Evolutionary conservation across 352 stramenopile species (phyloP), one percentile per base, ranked within the genome.

Genomic region (Pythium utonaiense): DNA sequence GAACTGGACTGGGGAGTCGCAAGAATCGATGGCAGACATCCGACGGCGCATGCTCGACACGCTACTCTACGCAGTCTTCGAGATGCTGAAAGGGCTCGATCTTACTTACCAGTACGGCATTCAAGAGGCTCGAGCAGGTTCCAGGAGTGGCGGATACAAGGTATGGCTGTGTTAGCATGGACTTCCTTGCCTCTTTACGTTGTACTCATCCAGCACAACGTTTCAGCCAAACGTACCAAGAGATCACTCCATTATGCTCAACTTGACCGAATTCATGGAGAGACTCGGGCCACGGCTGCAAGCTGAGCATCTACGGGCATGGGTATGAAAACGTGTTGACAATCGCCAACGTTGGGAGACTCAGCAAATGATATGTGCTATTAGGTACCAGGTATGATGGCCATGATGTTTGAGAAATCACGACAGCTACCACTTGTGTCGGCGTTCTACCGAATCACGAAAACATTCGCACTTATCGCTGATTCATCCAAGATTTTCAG

Each of bases 171-270:
- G 5, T n/a, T 44, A n/a, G 33, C 33, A 40, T 40, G 9, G 28
- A 33, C 5, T 33, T 10, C 28, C 28, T 10, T 9, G 28, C 28
- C n/a, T n/a, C n/a, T n/a, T n/a, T n/a, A n/a, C n/a, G n/a, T 33
- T 9, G 9, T 33, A 33, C 40, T 47, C 16, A 44, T 22, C 3
- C 4, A 19, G n/a, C 17, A 9, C 14, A n/a, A 22, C 14, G 10
- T 53, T 17, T 24, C 10, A 94, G 85, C 85, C 82, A 13, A 71
- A 57, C 22, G 67, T 91, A 3, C 67, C 79, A 36, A 78, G 82
- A 30, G 85, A 94, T 55, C 85, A 94, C 60, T 86, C 79, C 0
- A 91, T 92, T 38, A 78, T 92, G 73, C 67, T 92, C 13, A 94
- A 91, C 56, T 53, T 90, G 33, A 88, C 82, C 6, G 83, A 91